Base-by-base conservation (phyloP, 1,284 basidiomycete species). In the Apiotrichum brassicae region DNA sequence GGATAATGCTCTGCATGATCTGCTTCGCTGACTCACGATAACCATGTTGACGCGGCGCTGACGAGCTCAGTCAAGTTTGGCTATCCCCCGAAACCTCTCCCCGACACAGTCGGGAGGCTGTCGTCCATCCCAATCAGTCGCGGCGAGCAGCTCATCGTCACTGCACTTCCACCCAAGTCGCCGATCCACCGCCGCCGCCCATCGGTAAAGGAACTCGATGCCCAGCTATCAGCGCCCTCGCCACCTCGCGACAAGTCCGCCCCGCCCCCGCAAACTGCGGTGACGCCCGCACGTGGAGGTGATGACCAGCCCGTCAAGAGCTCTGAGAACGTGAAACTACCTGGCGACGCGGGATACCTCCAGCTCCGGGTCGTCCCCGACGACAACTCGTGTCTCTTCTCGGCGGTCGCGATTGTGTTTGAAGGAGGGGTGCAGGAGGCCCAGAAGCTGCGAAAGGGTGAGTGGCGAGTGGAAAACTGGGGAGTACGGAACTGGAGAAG, bases 371-470 rank as follows among this genome's bases (percentile, higher is more conserved):
- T 90, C 48, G 87, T 93, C 9, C 90, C 89, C 13, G 90, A 94
- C 64, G 89, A 93, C 72, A 95, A 94, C 61, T 87, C 88, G 4
- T 97, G 92, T 70, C 76, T 97, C 32, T 97, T 95, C 74, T 86
- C 85, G 5, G 83, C 89, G 2, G 76, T 90, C 30, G 87, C 85
- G 5, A 76, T 94, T 36, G 77, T 93, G 4, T 89, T 95, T 61
- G 83, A 86, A 65, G 88, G 91, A 59, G 81, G 82, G 44, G 84
- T 86, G 14, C 67, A 76, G 19, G 83, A 84, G 47, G 63, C 60
- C 0, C 47, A 64, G 4, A 51, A 49, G n/a, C 43, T 76, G 33
- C 51, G 72, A 20, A 59, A 66, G 53, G 61, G 69, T 68, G 46
- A 46, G 68, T 48, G 28, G 8, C 28, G 28, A 30, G 14, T 8